Evolutionary conservation across 1,139 yeast species (phyloP).

Genomic region (Magnusiomyces sp.): DNA sequence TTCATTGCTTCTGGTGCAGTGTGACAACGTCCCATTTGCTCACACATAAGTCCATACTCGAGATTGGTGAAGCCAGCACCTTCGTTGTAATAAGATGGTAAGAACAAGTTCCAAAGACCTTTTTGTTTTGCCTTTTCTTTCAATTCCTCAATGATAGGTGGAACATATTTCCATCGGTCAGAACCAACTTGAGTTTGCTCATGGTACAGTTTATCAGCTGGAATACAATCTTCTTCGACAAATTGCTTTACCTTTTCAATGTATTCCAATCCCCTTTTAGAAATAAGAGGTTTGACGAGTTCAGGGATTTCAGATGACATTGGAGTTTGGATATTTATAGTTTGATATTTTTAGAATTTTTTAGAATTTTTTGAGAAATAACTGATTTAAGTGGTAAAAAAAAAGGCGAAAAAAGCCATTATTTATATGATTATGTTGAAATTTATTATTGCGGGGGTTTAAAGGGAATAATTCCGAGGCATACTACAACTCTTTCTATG

Average conservation of each 20-base stretch:
- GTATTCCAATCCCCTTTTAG: constrained; percentile 45
- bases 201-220: constrained; percentile 47
- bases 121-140: constrained; percentile 47
- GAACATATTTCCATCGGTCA: constrained; percentile 44
- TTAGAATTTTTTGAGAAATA: neutral
- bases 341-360: neutral
- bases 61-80: constrained; percentile 59
- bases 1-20: constrained; percentile 59
- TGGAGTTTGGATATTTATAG: neutral
- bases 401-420: neutral
- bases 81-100: constrained; percentile 48
- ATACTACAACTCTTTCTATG: no score
- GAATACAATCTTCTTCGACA: constrained; percentile 52
- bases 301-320: constrained; percentile 32
- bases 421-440: neutral
- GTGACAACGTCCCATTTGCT: constrained; percentile 51
- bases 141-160: constrained; percentile 45
- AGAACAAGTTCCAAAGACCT: constrained; percentile 61
- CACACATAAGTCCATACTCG: constrained; percentile 66
- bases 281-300: constrained; percentile 34
- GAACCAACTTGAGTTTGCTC: constrained; percentile 33
- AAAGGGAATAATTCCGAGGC: neutral
- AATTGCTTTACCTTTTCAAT: constrained; percentile 45
- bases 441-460: neutral
- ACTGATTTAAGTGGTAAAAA: neutral